Evolutionary conservation across 208 protist genomes (phyloP).

Genomic region (Naegleria gruberi): DNA sequence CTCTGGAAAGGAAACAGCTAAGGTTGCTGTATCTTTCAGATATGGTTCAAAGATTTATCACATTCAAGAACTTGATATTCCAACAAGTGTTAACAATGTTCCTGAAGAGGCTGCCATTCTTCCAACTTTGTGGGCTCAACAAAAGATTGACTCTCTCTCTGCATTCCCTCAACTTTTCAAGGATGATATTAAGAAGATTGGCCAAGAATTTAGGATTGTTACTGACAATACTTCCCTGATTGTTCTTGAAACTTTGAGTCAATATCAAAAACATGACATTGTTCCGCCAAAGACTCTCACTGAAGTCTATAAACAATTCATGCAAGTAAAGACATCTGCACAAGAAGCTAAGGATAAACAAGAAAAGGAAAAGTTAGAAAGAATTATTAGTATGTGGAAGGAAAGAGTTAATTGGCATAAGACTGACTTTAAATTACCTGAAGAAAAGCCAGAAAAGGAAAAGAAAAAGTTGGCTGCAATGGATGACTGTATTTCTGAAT

Average conservation of each 20-base stretch:
- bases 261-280: constrained; percentile 10
- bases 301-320: background rate
- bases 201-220: background rate
- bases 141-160: background rate
- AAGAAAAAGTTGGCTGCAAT: too few species aligned
- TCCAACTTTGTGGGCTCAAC: background rate
- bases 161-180: background rate
- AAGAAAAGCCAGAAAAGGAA: too few species aligned
- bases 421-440: too few species aligned
- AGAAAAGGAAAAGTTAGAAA: background rate
- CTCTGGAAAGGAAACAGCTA: background rate
- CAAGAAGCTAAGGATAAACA: too few species aligned
- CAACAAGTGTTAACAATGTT: background rate
- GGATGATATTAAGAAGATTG: background rate
- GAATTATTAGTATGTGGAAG: too few species aligned
- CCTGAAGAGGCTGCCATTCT: background rate
- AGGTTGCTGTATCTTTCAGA: background rate
- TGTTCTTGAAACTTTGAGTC: background rate
- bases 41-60: background rate
- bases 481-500: too few species aligned
- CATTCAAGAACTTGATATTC: background rate
- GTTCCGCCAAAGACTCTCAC: background rate
- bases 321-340: background rate
- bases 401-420: too few species aligned
- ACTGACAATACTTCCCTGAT: background rate